Evolutionary conservation across 345 rosid genomes (phyloP).

Genomic region (Pugionium dolabratum): DNA sequence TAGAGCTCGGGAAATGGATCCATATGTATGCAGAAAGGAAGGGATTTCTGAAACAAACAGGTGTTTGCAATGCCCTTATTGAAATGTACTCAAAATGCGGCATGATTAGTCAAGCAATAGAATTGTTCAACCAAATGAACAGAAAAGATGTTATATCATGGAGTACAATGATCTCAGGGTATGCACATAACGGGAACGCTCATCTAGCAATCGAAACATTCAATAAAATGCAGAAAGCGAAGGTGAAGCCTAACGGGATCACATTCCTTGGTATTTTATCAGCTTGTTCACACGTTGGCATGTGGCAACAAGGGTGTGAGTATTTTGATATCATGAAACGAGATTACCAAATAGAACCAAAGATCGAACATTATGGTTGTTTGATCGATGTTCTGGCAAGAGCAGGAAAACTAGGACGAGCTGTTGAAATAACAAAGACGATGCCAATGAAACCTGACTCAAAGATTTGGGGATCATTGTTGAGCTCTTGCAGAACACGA

Average conservation of each 20-base stretch:
- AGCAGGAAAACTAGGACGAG: slow-evolving; percentile 43
- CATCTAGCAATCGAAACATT: slow-evolving; percentile 43
- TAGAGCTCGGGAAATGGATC: slow-evolving; percentile 59
- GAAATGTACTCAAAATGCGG: slow-evolving; percentile 73
- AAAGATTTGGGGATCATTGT: slow-evolving; percentile 58
- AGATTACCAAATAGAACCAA: slow-evolving; percentile 47
- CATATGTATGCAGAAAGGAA: slow-evolving; percentile 50
- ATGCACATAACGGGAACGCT: slow-evolving; percentile 61
- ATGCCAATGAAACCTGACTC: slow-evolving; percentile 56
- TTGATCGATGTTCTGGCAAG: slow-evolving; percentile 58
- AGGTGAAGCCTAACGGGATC: slow-evolving; percentile 49
- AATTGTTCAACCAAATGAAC: slow-evolving; percentile 44
- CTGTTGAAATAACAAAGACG: slow-evolving; percentile 40
- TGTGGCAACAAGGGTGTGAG: slow-evolving; percentile 46
- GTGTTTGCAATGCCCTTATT: slow-evolving; percentile 50
- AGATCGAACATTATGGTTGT: slow-evolving; percentile 56
- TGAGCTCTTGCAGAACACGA: slow-evolving; percentile 50
- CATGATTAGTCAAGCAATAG: slow-evolving; percentile 45
- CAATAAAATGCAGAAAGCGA: slow-evolving; percentile 47
- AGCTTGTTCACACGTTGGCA: slow-evolving; percentile 57
- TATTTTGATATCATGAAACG: slow-evolving; percentile 52
- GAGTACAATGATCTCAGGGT: slow-evolving; percentile 66
- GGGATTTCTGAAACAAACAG: slow-evolving; percentile 35
- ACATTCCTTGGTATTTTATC: slow-evolving; percentile 58
- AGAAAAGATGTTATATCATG: slow-evolving; percentile 57